phyloP scores from a whole-genome alignment of 2,329 filamentous ascomycete genomes.

The Apiospora kogelbergensis region DNA sequence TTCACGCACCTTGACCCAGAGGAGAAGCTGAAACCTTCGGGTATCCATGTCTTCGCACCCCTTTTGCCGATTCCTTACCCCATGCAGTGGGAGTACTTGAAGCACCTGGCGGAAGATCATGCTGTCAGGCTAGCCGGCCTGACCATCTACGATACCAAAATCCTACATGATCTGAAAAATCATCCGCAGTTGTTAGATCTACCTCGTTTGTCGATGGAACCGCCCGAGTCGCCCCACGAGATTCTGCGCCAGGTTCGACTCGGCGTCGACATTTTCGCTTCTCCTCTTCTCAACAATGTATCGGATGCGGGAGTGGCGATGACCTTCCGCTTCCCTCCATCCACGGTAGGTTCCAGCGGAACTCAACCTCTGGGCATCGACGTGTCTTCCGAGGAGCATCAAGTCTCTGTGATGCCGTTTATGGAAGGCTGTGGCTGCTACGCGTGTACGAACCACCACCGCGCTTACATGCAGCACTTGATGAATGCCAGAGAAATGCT shows the following conservation, averaged over 20 bases:
- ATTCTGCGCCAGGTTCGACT: constrained; percentile 73
- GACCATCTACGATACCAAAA: constrained; percentile 73
- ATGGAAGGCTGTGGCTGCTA: constrained; percentile 71
- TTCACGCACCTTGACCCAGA: constrained; percentile 44
- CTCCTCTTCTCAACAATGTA: constrained; percentile 67
- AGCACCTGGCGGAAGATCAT: constrained; percentile 66
- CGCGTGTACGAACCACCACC: constrained; percentile 78
- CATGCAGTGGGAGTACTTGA: constrained; percentile 78
- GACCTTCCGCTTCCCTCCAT: constrained; percentile 70
- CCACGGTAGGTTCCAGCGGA: constrained; percentile 21
- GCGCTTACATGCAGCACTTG: constrained; percentile 85
- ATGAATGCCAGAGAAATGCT: constrained; percentile 94
- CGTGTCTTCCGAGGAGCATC: constrained; percentile 69
- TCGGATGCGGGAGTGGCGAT: constrained; percentile 87
- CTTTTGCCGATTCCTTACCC: constrained; percentile 74
- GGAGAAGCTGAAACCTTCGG: constrained; percentile 27
- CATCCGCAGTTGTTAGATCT: constrained; percentile 56
- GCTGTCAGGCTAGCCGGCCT: constrained; percentile 62
- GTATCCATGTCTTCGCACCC: constrained; percentile 57
- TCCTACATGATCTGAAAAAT: constrained; percentile 65
- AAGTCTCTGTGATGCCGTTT: constrained; percentile 63
- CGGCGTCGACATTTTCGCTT: constrained; percentile 81
- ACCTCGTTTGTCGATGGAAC: constrained; percentile 73
- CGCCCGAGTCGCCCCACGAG: constrained; percentile 63
- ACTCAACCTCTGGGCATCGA: constrained; percentile 67